Conservation (phyloP, 768 basidiomycete genomes). For the Leucocoprinus birnbaumii region DNA sequence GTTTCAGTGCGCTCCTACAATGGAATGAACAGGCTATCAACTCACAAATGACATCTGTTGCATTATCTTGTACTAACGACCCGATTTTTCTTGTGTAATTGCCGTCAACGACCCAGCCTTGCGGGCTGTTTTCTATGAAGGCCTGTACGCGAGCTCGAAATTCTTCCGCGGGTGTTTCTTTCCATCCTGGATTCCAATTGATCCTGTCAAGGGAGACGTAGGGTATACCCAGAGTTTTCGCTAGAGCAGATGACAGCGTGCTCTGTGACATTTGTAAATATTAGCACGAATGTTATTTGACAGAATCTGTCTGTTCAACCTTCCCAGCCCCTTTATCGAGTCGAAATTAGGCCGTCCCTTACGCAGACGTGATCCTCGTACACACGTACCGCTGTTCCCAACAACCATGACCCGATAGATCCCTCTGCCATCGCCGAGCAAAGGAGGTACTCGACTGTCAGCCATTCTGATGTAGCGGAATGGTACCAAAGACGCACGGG, state of each 20-base stretch:
- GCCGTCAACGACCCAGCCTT: slow-evolving; percentile 58
- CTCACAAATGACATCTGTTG: slow-evolving; percentile 56
- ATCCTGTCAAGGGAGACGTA: slow-evolving; percentile 44
- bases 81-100: slow-evolving; percentile 31
- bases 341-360: too few relatives aligned
- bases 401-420: slow-evolving; percentile 43
- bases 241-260: slow-evolving; percentile 44
- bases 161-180: slow-evolving; percentile 23
- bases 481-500: too few relatives aligned
- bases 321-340: slow-evolving; percentile 25
- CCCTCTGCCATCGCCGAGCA: slow-evolving; percentile 33
- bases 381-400: slow-evolving; percentile 49
- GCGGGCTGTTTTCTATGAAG: slow-evolving; percentile 23
- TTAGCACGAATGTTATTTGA: background rate
- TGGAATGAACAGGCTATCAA: slow-evolving; percentile 3
- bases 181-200: slow-evolving; percentile 51
- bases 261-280: slow-evolving; percentile 27
- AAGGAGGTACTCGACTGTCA: too few relatives aligned
- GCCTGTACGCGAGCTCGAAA: slow-evolving; percentile 26
- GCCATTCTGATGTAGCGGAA: too few relatives aligned
- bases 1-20: background rate
- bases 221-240: slow-evolving; percentile 40
- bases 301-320: slow-evolving; percentile 12
- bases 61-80: slow-evolving; percentile 28
- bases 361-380: too few relatives aligned